These are phyloP conservation scores for Poterioochromonas sp. DNA, from an alignment of 352 stramenopile genomes.

Conservation along the genomic window DNA sequence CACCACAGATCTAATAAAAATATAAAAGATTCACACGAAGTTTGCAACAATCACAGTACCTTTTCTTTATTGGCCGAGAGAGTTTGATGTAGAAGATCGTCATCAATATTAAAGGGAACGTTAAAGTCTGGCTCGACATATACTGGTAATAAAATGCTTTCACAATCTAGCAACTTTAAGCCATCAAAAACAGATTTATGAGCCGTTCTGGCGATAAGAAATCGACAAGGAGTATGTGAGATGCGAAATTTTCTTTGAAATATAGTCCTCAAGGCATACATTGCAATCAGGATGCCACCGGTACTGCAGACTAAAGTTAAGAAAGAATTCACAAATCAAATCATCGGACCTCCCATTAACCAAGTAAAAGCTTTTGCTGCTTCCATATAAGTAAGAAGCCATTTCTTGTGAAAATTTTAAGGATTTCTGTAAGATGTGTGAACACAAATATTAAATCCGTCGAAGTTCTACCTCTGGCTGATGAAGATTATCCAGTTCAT, in stretches of 20 bases:
- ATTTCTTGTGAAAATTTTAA: background rate
- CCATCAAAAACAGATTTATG: constrained; percentile 16
- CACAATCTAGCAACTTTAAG: background rate
- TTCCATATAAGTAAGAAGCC: background rate
- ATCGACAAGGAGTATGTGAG: background rate
- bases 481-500: constrained; percentile 24
- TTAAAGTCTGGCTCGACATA: background rate
- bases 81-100: background rate
- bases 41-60: background rate
- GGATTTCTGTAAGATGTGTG: background rate
- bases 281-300: background rate
- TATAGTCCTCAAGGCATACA: background rate
- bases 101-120: background rate
- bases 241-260: background rate
- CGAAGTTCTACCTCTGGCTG: background rate
- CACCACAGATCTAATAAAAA: background rate
- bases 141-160: background rate
- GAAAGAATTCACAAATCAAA: background rate
- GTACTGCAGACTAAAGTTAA: background rate
- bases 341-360: constrained; percentile 9
- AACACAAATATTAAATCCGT: background rate
- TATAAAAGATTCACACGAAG: background rate
- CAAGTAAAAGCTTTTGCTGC: background rate
- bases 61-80: background rate
- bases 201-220: background rate